Percentiles rank a stretch among this genome's conserved stretches.
These are phyloP conservation scores for Saccharomyces hybrid DNA, from an alignment of 1,139 yeast genomes.

Conservation along the genomic window DNA sequence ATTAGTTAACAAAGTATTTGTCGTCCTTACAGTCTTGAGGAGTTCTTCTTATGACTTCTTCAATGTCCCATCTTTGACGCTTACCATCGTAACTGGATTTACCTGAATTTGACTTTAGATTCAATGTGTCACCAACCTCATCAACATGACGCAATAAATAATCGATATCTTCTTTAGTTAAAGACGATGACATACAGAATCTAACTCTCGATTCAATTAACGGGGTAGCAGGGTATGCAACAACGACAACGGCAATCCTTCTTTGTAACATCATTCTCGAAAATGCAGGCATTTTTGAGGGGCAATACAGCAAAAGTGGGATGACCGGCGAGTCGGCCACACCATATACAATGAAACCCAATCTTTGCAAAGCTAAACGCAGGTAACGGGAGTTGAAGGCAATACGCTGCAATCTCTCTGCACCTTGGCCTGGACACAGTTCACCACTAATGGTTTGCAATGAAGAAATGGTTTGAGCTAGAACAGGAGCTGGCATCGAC, in stretches of 20 bases:
- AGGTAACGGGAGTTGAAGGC: conserved; percentile 93
- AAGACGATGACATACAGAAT: conserved; percentile 83
- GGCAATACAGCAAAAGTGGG: conserved; percentile 79
- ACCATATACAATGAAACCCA: conserved; percentile 91
- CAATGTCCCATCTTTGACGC: conserved; percentile 68
- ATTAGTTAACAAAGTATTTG: conserved; percentile 32
- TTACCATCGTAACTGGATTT: conserved; percentile 61
- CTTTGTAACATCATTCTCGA: conserved; percentile 71
- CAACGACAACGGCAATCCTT: conserved; percentile 90
- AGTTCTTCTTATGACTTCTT: conserved; percentile 65
- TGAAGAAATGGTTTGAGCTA: conserved; percentile 80
- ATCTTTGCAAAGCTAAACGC: conserved; percentile 78
- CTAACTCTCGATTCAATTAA: conserved; percentile 83
- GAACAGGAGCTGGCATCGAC: conserved; percentile 81
- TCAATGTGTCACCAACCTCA: conserved; percentile 71
- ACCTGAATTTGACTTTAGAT: conserved; percentile 72
- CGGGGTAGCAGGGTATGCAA: conserved; percentile 97
- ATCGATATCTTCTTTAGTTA: conserved; percentile 91
- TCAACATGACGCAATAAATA: conserved; percentile 61
- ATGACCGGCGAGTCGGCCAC: conserved; percentile 95
- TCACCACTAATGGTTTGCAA: conserved; percentile 73
- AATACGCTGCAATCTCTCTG: conserved; percentile 80
- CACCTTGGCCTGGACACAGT: conserved; percentile 86
- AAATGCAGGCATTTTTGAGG: conserved; percentile 89
- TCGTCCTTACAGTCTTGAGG: conserved; percentile 60